Evolutionary conservation across 2,329 filamentous ascomycete species (phyloP), one percentile per base, ranked within the genome.

Genomic region (Exophiala phaeomuriformis): DNA sequence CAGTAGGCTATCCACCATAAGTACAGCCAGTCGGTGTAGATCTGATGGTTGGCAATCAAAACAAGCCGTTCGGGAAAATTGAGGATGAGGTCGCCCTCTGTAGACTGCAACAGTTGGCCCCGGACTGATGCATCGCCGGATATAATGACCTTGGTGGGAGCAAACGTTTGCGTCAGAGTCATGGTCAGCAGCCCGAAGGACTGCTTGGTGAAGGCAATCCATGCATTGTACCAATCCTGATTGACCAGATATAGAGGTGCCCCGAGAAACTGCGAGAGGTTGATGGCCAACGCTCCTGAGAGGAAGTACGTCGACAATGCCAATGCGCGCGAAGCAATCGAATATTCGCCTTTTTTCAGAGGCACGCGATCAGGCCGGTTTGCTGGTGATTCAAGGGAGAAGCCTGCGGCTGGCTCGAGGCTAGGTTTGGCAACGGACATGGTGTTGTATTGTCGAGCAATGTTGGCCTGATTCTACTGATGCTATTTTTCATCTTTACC

Each of bases 1-100:
- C 86, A 88, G 64, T 95, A 95, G n/a, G 84, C 87, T 29, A 89
- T 84, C 89, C 89, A 95, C 89, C 89, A 95, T 5, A 95, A 79
- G 67, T 95, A 95, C 5, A 94, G 71, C 89, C 88, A 95, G 71
- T 95, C 88, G 5, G 88, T 91, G 67, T 95, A 94, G 49, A 94
- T 83, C 72, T 93, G 88, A 66, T 95, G 89, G 66, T 95, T 95
- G 29, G 89, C 88, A 68, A 94, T 87, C 71, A 95, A 74, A 29
- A 95, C 79, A 65, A 94, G 74, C 46, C 89, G 80, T 65, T 93
- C 84, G 0, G 89, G 88, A 60, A 95, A 95, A 60, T 81, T 76
- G 67, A 88, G 90, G 64, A 89, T 77, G 35, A 94, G 77, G 50
- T 82, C 80, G 9, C 89, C 89, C 65, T 90, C 86, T 2, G 76